These are phyloP conservation scores for Metschnikowia peoriensis DNA, from an alignment of 805 yeast species.

Conservation along the genomic window DNA sequence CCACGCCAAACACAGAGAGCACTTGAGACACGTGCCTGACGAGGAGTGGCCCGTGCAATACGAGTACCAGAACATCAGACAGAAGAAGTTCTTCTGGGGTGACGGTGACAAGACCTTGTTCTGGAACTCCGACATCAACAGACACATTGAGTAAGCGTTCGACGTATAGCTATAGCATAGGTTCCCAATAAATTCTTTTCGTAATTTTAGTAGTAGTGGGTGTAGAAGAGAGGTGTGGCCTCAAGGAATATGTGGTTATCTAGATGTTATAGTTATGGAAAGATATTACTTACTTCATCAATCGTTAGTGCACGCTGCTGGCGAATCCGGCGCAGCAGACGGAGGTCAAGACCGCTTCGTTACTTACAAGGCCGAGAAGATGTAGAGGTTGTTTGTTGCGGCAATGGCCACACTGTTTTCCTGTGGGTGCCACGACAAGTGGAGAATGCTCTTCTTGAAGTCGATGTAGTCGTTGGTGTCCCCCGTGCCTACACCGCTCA, in stretches of 20 bases:
- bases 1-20: constrained; percentile 89
- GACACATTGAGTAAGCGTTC: constrained; percentile 54
- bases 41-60: constrained; percentile 92
- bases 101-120: constrained; percentile 96
- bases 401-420: constrained; percentile 98
- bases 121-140: constrained; percentile 93
- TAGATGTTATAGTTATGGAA: constrained; percentile 1
- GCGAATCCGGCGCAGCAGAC: not conserved
- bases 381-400: constrained; percentile 91
- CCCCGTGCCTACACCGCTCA: constrained; percentile 49
- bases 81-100: constrained; percentile 94
- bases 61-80: constrained; percentile 89
- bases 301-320: constrained; percentile 5
- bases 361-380: constrained; percentile 65
- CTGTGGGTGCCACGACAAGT: constrained; percentile 96
- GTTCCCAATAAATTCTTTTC: not conserved
- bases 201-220: not conserved
- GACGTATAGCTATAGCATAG: not conserved
- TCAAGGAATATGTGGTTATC: not conserved
- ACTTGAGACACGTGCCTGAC: constrained; percentile 69
- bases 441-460: constrained; percentile 90
- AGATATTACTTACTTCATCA: constrained; percentile 4
- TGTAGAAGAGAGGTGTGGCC: not conserved
- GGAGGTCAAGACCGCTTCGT: too few species aligned
- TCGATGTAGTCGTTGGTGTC: constrained; percentile 75